Evolutionary conservation across 805 yeast genomes (phyloP), one percentile per base, ranked within the genome.

Genomic region (Spencermartinsiella europaea): DNA sequence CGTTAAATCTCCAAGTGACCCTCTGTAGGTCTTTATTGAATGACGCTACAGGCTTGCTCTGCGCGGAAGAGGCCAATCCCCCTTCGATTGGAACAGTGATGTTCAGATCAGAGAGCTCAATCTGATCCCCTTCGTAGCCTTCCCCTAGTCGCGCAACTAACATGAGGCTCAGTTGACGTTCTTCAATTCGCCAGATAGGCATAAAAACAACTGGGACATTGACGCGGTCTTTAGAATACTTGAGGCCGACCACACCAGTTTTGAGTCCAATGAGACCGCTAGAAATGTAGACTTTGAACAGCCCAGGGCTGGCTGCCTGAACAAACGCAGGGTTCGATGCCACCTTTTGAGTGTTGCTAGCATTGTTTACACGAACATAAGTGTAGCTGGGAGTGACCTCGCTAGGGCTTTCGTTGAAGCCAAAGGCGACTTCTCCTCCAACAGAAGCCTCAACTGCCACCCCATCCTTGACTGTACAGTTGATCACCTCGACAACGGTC

Each of bases 171-270:
- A 96, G 81, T 68, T 89, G 96, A 46, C 75, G 81, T 16, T 75
- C 74, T 63, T 90, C 96, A 61, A 83, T 84, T 60, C 89, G 84
- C 98, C 98, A 93, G 38, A 83, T 78, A 36, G 96, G 96, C 34
- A 80, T 73, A 40, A 91, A 73, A 22, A 77, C 64, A 21, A 91
- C 65, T 10, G 98, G 97, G 1, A 55, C 45, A 38, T 46, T 7
- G 82, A 77, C 14, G 68, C 62, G 48, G 72, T 68, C 45, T 71
- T 68, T 68, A 42, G 77, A 72, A 61, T 90, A 91, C 62, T 86
- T 86, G 55, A 90, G 67, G 0, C 90, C 95, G 21, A 95, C 95
- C 33, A 85, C 70, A 8, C 56, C 59, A 16, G 25, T 20, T 22
- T 46, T 38, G 15, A 43, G n/a, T 19, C 45, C 44, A 21, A 33